Conservation (phyloP, 768 basidiomycete species). For the Tulasnella sp. region DNA sequence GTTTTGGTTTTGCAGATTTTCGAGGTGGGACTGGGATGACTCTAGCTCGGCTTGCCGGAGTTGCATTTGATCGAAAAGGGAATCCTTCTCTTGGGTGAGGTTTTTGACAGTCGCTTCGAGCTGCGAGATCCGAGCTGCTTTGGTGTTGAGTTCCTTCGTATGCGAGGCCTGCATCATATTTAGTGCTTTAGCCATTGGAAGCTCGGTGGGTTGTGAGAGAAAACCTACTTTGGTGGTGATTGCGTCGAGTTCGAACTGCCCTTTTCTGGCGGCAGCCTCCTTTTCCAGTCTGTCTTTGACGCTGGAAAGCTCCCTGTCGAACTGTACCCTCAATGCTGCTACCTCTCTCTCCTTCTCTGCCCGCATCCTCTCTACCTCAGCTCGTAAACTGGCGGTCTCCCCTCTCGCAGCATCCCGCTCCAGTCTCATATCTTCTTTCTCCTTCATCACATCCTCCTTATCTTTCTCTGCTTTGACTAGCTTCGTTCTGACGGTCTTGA, state of each 20-base stretch:
- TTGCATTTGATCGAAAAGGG: slow-evolving; percentile 82
- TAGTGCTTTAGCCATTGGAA: not conserved
- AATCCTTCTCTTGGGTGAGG: slow-evolving; percentile 68
- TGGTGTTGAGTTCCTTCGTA: slow-evolving; percentile 59
- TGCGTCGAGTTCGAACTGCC: slow-evolving; percentile 73
- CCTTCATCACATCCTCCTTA: slow-evolving; percentile 69
- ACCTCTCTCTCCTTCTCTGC: slow-evolving; percentile 39
- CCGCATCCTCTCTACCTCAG: slow-evolving; percentile 45
- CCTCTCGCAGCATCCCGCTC: slow-evolving; percentile 43
- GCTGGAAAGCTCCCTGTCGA: slow-evolving; percentile 63
- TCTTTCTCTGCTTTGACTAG: slow-evolving; percentile 96
- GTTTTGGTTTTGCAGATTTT: slow-evolving; percentile 69
- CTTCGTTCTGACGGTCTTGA: slow-evolving; percentile 95
- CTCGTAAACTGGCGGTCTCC: slow-evolving; percentile 54
- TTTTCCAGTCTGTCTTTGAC: slow-evolving; percentile 68
- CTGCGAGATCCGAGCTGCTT: slow-evolving; percentile 57
- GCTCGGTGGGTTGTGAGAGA: not conserved
- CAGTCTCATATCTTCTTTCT: slow-evolving; percentile 49
- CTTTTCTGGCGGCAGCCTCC: slow-evolving; percentile 59
- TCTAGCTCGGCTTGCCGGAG: slow-evolving; percentile 86
- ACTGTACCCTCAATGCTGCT: slow-evolving; percentile 51
- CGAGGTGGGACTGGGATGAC: slow-evolving; percentile 69
- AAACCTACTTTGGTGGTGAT: slow-evolving; percentile 63
- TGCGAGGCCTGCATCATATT: slow-evolving; percentile 54
- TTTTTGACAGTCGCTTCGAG: slow-evolving; percentile 69